Percentiles rank a stretch among this genome's conserved stretches.
Conservation (phyloP, 768 basidiomycete species). For the Tremella mesenterica region DNA sequence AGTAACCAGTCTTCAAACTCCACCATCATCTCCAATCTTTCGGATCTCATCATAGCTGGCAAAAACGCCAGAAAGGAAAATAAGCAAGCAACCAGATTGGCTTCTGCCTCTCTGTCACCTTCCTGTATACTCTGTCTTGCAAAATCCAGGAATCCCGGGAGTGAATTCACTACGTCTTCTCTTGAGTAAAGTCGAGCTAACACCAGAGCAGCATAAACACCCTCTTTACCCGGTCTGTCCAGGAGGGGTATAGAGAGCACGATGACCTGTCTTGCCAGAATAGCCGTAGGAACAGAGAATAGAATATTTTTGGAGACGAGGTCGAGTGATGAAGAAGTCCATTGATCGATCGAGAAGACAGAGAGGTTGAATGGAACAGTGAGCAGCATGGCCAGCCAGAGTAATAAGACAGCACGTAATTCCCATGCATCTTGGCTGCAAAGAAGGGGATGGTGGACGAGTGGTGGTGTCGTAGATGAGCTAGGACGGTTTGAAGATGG, state of each 20-base stretch:
- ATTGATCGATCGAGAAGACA: constrained; percentile 60
- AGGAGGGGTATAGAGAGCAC: constrained; percentile 28
- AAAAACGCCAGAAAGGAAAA: constrained; percentile 25
- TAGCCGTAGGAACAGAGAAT: constrained; percentile 52
- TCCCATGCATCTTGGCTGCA: constrained; percentile 56
- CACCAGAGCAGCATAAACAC: constrained; percentile 72
- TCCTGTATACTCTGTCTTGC: constrained; percentile 19
- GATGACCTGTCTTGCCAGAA: constrained; percentile 50
- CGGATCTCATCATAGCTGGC: constrained; percentile 53
- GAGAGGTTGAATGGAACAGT: constrained; percentile 86
- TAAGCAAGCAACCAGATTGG: constrained; percentile 28
- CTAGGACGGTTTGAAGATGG: constrained; percentile 12
- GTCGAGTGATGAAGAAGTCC: constrained; percentile 11
- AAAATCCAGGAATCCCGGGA: constrained; percentile 23
- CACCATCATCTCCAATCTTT: constrained; percentile 49
- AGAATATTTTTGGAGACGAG: constrained; percentile 8
- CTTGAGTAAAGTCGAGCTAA: constrained; percentile 73
- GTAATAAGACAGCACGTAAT: constrained; percentile 67
- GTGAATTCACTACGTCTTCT: constrained; percentile 47
- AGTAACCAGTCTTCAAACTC: constrained; percentile 52
- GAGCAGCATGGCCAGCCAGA: constrained; percentile 91
- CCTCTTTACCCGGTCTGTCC: constrained; percentile 57
- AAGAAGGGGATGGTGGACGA: constrained; percentile 33
- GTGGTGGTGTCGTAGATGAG: constrained; percentile 48
- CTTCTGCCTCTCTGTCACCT: constrained; percentile 25